phyloP scores from a whole-genome alignment of 2,329 filamentous ascomycete species.

The Ilyonectria sp. region DNA sequence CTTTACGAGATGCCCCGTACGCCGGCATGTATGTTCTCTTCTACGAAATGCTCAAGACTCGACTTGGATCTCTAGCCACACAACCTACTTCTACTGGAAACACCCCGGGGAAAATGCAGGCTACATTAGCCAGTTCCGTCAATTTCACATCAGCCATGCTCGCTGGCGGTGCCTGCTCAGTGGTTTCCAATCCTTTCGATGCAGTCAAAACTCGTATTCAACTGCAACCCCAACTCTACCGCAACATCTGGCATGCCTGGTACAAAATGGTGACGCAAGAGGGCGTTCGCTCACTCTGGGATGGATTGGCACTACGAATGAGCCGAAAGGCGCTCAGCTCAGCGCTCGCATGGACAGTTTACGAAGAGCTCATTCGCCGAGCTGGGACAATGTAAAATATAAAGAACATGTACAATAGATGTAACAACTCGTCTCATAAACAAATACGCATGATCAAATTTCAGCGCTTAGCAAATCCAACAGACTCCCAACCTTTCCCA shows the following conservation, averaged over 20 bases:
- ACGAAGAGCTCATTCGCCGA: conserved; percentile 90
- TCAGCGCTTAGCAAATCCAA: conserved; percentile 18
- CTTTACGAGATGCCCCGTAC: conserved; percentile 95
- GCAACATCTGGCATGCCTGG: conserved; percentile 85
- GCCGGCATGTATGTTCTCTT: conserved; percentile 95
- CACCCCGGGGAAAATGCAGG: conserved; percentile 47
- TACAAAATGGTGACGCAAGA: conserved; percentile 86
- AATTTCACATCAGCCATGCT: conserved; percentile 89
- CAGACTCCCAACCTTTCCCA: conserved; percentile 4
- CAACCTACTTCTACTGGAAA: conserved; percentile 30
- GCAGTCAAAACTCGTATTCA: conserved; percentile 96
- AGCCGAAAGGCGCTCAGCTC: conserved; percentile 92
- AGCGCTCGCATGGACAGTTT: conserved; percentile 97
- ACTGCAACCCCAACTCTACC: conserved; percentile 86
- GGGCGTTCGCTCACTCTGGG: conserved; percentile 84
- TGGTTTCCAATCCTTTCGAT: conserved; percentile 96
- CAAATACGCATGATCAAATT: conserved; percentile 28
- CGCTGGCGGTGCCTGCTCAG: conserved; percentile 86
- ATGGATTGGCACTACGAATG: conserved; percentile 89
- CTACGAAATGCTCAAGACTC: conserved; percentile 87
- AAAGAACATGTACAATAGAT: conserved; percentile 38
- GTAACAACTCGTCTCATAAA: conserved; percentile 42
- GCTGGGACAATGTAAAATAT: conserved; percentile 38
- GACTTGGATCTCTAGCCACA: conserved; percentile 58
- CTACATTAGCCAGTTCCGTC: conserved; percentile 70